Base-by-base conservation (phyloP, 208 protist species). In the Novymonas esmeraldas region DNA sequence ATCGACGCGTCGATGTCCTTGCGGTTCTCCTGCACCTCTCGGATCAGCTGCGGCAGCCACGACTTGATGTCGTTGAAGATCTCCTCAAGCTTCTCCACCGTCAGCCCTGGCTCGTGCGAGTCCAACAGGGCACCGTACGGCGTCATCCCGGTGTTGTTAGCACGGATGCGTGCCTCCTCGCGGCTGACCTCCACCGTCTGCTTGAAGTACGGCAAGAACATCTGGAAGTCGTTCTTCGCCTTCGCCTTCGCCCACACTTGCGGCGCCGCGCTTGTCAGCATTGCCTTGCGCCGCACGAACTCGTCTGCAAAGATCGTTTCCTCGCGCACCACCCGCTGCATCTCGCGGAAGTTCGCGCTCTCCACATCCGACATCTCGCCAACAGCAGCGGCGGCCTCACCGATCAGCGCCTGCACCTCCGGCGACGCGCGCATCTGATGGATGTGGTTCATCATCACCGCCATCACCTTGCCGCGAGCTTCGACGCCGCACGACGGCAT, bases 401-500 rank as follows among this genome's bases (percentile, higher is more conserved):
- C 20, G 3, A 90, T 33, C 28, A 85, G 50, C 26, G 22, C 31
- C 50, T 68, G 50, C 36, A 81, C 58, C 29, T 77, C 65, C 3
- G 62, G 54, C 9, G 73, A 56, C 5, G 87, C 89, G 58, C 90
- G 63, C 13, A 86, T 61, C 20, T 80, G 48, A 39, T 93, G 81
- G 22, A 80, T 31, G 54, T 79, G 56, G n/a, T 69, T 60, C 28
- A 73, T 42, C 9, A 94, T 52, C 54, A 81, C 73, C 0, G 79
- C 76, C 60, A 89, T 76, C 9, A 89, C 84, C 34, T 86, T 73
- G 33, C 79, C 75, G 38, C 88, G 74, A 2, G 75, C 70, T n/a
- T 76, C 78, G 13, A 71, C 51, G 29, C 79, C 84, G 46, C 90
- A 87, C 5, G 71, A 64, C 1, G 89, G 88, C 92, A 95, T 97